phyloP scores from a whole-genome alignment of 306 rosid species.

The Echinosophora koreensis region DNA sequence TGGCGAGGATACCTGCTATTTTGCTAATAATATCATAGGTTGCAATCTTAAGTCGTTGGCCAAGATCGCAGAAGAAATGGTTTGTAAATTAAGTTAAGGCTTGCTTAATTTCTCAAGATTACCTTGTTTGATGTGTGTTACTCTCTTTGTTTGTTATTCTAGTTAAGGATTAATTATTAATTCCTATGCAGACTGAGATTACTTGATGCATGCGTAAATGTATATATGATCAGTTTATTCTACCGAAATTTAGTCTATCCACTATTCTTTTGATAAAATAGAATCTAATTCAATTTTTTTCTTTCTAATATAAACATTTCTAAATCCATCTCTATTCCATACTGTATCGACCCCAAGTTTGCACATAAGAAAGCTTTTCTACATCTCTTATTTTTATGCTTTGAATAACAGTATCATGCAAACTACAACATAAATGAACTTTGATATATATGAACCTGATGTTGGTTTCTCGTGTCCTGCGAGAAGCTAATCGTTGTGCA shows the following conservation, averaged over 20 bases:
- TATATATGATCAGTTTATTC: not conserved
- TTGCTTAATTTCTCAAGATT: not conserved
- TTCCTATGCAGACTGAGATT: not conserved
- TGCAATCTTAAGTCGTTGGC: constrained; percentile 71
- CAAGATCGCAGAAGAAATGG: constrained; percentile 49
- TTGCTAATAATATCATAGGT: constrained; percentile 62
- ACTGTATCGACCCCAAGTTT: not conserved
- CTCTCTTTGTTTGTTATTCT: too few species aligned
- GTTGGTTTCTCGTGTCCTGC: too few species aligned
- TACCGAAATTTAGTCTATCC: not conserved
- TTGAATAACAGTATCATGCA: too few species aligned
- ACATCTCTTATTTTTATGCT: not conserved
- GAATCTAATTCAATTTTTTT: not conserved
- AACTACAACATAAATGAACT: too few species aligned
- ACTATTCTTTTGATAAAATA: not conserved
- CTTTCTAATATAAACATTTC: not conserved
- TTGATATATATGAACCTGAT: too few species aligned
- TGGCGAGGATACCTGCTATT: constrained; percentile 66
- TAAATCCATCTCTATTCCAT: not conserved
- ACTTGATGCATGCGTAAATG: not conserved
- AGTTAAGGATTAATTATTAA: too few species aligned
- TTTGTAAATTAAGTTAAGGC: not conserved
- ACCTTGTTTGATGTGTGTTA: too few species aligned
- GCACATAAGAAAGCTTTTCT: not conserved
- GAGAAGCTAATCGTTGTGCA: too few species aligned